Base-by-base conservation (phyloP, 805 yeast genomes). In the Candida ficus region DNA sequence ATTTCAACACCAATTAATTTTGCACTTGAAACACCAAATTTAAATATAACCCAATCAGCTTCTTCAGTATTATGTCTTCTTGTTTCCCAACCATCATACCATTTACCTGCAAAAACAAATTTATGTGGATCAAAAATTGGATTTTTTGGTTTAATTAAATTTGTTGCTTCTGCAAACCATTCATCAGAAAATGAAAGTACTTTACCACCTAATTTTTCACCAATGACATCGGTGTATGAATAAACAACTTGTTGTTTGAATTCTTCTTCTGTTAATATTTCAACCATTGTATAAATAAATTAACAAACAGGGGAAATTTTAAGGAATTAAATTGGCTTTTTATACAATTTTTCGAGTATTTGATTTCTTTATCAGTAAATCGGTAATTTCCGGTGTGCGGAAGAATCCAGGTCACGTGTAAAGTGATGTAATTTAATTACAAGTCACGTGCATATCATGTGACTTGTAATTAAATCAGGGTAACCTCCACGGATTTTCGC, bases 71-170 rank as follows among this genome's bases (percentile, higher is more conserved):
- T 91, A 69, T 91, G 99, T 64, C 99, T 75, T 60, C 97, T 74
- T 11, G 98, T 91, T 63, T 91, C 98, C 98, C 98, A 91, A 18
- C 99, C 99, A 52, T 91, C 99, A 59, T 87, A 91, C 96, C 97
- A 91, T 4, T 96, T 96, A 38, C 98, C 98, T 4, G 90, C 76
- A 44, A 75, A 83, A 2, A 81, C 77, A 61, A 88, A 90, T 53
- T 75, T 72, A 22, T 89, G 83, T 10, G 84, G 82, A 53, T 88
- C 95, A 56, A 95, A 70, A 42, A 87, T 75, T 3, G 97, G 95
- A 4, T 81, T 73, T 34, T 71, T 73, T 29, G 96, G 90, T 57
- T 85, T 80, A 60, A 89, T 80, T 54, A 91, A 71, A 64, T 91
- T 91, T 25, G 72, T 76, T 6, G 98, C 98, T 32, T 78, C 91